Evolutionary conservation across 768 basidiomycete species (phyloP), one percentile per base, ranked within the genome.

Genomic region (Boletus speciosus): DNA sequence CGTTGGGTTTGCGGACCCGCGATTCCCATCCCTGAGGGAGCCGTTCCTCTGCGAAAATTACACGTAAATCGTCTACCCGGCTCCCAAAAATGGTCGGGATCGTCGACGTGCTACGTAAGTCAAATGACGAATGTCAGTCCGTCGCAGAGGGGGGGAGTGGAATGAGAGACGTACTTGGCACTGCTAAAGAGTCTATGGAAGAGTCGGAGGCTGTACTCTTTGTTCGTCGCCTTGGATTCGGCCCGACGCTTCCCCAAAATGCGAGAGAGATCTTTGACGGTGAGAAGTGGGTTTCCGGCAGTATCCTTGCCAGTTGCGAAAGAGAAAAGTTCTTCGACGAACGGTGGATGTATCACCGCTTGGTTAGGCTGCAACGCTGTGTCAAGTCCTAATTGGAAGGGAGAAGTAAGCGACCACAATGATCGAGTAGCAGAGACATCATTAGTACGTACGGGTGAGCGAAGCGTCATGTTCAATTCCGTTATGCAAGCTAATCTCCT

Each of bases 11-110:
- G 25, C 77, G 73, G 32, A 82, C 67, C 19, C 77, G 71, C 0
- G 87, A 76, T 63, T 89, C 86, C 86, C 86, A 90, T n/a, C 81
- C 81, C 0, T 84, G 74, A 2, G 84, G 83, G 27, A 90, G 63
- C 21, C 86, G 80, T 59, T 91, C 88, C 48, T 91, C 85, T 4
- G 73, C 62, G 23, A 91, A 69, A 44, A 88, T 60, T 1, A 76
- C 56, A 38, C 76, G 70, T 29, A 90, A 60, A 50, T 85, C 84
- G 5, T 73, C 67, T 10, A 84, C 63, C 29, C 75, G 73, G 1
- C 88, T 85, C 4, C 86, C 89, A 57, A 88, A 84, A 52, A 84
- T 80, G 1, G 76, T 79, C 15, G 85, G 68, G 46, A 91, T 57
- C 0, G 85, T 85, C 0, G 85, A 80, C 0, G 83, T 76, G 68